phyloP scores from a whole-genome alignment of 1,284 basidiomycete species.

The Trametes hirsuta region DNA sequence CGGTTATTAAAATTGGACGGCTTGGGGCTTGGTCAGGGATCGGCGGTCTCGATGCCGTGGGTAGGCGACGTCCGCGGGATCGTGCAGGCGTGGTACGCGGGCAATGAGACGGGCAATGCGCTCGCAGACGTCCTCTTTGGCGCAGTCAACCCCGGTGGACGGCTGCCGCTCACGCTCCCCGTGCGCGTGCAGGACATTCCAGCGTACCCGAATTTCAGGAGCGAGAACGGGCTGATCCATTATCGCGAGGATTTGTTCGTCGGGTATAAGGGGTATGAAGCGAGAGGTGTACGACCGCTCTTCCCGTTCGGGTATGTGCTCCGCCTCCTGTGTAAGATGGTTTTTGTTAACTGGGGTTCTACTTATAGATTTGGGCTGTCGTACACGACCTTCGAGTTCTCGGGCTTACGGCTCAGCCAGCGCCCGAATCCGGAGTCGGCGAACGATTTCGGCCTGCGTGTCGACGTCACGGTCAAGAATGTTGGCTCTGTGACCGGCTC shows the following conservation, averaged over 20 bases:
- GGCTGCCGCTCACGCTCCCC: conserved; percentile 72
- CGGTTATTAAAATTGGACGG: no score
- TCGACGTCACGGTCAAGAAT: conserved; percentile 58
- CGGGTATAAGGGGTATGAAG: conserved; percentile 74
- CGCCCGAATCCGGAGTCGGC: conserved; percentile 29
- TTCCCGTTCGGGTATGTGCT: conserved; percentile 67
- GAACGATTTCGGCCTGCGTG: conserved; percentile 36
- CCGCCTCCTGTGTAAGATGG: neutral
- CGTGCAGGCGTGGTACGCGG: conserved; percentile 72
- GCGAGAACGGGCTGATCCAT: conserved; percentile 67
- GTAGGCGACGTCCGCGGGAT: conserved; percentile 52
- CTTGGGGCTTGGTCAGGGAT: conserved; percentile 48
- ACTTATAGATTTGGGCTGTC: conserved; percentile 63
- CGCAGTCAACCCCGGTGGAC: conserved; percentile 70
- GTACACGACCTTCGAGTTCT: conserved; percentile 70
- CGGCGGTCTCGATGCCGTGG: conserved; percentile 72
- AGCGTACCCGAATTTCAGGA: conserved; percentile 59
- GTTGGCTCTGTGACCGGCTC: conserved; percentile 59
- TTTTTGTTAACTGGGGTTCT: neutral
- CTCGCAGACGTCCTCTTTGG: conserved; percentile 78
- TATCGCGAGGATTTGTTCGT: conserved; percentile 71
- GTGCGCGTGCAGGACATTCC: conserved; percentile 66
- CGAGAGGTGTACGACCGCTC: conserved; percentile 55
- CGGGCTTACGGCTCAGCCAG: conserved; percentile 43
- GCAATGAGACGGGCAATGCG: conserved; percentile 77